Base-by-base conservation (phyloP, 306 rosid species). In the Morella rubra region DNA sequence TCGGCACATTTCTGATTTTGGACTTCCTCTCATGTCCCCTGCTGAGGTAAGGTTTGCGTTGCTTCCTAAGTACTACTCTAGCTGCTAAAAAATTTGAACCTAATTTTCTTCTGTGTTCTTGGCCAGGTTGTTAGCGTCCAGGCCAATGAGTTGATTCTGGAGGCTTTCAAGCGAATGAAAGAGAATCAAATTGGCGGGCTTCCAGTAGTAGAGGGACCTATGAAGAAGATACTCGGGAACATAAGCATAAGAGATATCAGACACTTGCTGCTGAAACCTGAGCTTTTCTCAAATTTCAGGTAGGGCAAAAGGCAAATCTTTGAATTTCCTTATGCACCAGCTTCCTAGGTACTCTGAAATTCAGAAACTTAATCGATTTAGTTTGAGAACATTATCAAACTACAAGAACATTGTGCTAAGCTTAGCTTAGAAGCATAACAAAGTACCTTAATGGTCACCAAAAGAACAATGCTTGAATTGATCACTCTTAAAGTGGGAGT, bases 111-210 rank as follows among this genome's bases (percentile, higher is more conserved):
- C 13, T 78, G 18, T 71, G 77, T 77, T 80, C 75, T 64, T 80
- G 74, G 59, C 32, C 85, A 92, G 97, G 88, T 92, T 78, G 60
- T 92, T 67, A 85, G 88, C 84, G 74, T 92, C 83, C 87, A 82
- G 74, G 84, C 87, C 70, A 55, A 85, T 69, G 95, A 84, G 61
- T 81, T 94, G 78, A 75, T 92, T 77, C 92, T 92, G 69, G 96
- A 94, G 89, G 96, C 98, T 79, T 95, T 92, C 92, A 95, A 88
- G 89, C 84, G 65, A 81, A 95, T 92, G 97, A 84, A 72, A 81
- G 97, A 95, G 64, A 78, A 88, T 68, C 84, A 77, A 79, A 90
- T 95, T 0, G 96, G 97, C 8, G 97, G 97, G 72, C 90, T 95
- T 81, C 96, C 97, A 8, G 91, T 89, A 10, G 87, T 93, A 20